Percentiles rank a stretch among this genome's conserved stretches.
These are phyloP conservation scores for Stentor coeruleus DNA, from an alignment of 73 alveolate species.

Conservation along the genomic window DNA sequence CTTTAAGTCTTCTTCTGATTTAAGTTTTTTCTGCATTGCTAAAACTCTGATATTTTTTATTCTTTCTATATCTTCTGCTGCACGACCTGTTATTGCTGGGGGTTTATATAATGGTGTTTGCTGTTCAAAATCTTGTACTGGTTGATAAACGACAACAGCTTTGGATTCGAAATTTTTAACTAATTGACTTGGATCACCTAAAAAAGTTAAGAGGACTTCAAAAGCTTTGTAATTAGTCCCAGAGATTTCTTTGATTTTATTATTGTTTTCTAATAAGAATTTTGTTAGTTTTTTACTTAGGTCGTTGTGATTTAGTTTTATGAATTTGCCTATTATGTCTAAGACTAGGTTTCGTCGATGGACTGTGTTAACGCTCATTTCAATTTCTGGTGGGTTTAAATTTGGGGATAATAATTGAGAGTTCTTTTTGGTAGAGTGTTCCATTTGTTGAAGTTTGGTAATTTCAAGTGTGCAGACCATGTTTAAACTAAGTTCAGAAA, in stretches of 20 bases:
- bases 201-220: not conserved
- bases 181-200: slow-evolving; percentile 18
- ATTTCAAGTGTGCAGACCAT: not conserved
- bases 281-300: not conserved
- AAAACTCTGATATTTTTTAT: not conserved
- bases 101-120: not conserved
- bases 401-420: not conserved
- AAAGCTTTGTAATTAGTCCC: not conserved
- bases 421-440: too few species aligned
- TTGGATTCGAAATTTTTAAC: not conserved
- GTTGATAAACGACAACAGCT: not conserved
- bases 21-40: not conserved
- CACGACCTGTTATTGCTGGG: slow-evolving; percentile 20
- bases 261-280: not conserved
- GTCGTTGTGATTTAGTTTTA: not conserved
- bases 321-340: not conserved
- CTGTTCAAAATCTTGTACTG: not conserved
- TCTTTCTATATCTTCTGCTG: slow-evolving; percentile 10
- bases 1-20: not conserved
- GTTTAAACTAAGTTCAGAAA: not conserved
- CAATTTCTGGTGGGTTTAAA: not conserved
- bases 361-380: not conserved
- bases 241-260: not conserved
- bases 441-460: not conserved
- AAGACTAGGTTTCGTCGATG: not conserved